Evolutionary conservation across 768 basidiomycete genomes (phyloP), one percentile per base, ranked within the genome.

Genomic region (Mrakia gelida): DNA sequence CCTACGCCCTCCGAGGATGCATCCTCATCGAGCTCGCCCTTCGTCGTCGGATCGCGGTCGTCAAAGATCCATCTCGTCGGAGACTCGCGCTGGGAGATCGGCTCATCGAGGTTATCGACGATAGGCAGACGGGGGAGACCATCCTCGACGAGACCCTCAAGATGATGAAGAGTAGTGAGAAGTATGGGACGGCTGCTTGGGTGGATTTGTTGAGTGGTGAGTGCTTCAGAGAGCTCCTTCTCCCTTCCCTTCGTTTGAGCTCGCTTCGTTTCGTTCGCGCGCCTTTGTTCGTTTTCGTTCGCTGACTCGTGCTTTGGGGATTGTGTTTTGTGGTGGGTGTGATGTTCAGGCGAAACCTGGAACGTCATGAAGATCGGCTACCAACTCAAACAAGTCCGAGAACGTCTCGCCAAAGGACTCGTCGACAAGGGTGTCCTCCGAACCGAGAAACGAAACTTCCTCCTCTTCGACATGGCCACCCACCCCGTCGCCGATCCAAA

Each of bases 321-420:
- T n/a, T n/a, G n/a, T n/a, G n/a, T n/a, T n/a, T n/a, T n/a, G n/a
- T n/a, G n/a, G n/a, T n/a, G n/a, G n/a, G n/a, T n/a, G n/a, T n/a
- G n/a, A n/a, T n/a, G n/a, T n/a, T n/a, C 73, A 98, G 95, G 96
- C 75, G 96, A 99, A 86, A 98, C 96, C 70, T 99, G 96, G 96
- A 99, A 98, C 85, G 95, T 99, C 11, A 94, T 98, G 91, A 98
- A 98, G 86, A 98, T 99, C 75, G 95, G 95, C 32, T 99, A 94
- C 85, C 96, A 99, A 85, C 90, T 99, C 68, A 98, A 98, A 85
- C 96, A 98, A 86, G 96, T 98, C 59, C 91, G 96, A 67, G 96
- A 99, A 86, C 92, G 96, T 26, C 91, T 99, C 59, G 95, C 95
- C 21, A 99, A 99, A 84, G 89, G 96, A 3, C 89, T 99, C 59